Evolutionary conservation across 306 rosid genomes (phyloP).

Genomic region (Rosa persica): DNA sequence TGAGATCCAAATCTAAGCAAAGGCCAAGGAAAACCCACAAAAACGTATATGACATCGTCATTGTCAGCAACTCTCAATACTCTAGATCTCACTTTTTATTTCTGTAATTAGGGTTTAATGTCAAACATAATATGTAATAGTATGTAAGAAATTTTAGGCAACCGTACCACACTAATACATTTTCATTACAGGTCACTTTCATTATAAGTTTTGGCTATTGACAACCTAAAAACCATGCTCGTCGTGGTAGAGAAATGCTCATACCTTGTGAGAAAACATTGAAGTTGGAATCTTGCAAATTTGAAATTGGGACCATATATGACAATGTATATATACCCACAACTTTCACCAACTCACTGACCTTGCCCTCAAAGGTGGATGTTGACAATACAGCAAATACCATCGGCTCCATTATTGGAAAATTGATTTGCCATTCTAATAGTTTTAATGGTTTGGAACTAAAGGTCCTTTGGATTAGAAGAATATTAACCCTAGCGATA

Average conservation of each 20-base stretch:
- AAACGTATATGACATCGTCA: too few relatives aligned
- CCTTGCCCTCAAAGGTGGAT: background rate
- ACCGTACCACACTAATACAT: too few relatives aligned
- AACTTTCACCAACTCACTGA: background rate
- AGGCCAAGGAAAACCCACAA: too few relatives aligned
- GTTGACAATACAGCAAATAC: background rate
- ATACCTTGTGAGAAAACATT: background rate
- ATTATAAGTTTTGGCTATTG: background rate
- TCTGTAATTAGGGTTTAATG: too few relatives aligned
- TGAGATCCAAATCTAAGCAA: too few relatives aligned
- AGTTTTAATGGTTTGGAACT: background rate
- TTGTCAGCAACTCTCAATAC: too few relatives aligned
- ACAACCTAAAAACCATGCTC: background rate
- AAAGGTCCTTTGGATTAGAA: background rate
- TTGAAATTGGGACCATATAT: conserved; percentile 2
- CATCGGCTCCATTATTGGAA: background rate
- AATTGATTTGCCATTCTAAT: background rate
- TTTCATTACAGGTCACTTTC: background rate
- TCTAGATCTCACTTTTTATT: too few relatives aligned
- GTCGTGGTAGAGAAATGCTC: background rate
- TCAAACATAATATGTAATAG: too few relatives aligned
- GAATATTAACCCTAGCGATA: background rate
- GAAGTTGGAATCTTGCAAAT: background rate
- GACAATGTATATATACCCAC: background rate
- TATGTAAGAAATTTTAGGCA: too few relatives aligned